Base-by-base conservation (phyloP, 345 rosid species). In the Linum tenue region DNA sequence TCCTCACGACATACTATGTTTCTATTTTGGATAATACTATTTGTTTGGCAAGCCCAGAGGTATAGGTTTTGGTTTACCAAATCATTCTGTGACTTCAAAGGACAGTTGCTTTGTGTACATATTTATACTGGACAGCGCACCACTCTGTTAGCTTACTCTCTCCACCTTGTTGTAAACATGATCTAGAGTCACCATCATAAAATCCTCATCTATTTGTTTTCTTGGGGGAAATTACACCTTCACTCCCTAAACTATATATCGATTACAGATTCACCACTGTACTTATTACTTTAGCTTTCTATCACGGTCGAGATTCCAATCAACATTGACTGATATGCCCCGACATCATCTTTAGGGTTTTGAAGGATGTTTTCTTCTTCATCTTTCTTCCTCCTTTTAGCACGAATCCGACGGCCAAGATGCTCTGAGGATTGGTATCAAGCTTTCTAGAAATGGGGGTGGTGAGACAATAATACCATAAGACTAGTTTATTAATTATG, bases 1-100 rank as follows among this genome's bases (percentile, higher is more conserved):
- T 73, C 78, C 89, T 84, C 89, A 85, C 79, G 90, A 80, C 86
- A 87, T 85, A 35, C 58, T 53, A 41, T 41, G 6, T 44, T 4
- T 44, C 12, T 44, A 0, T 2, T 44, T 4, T 2, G 10, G 12
- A 0, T 9, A 44, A 44, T 44, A 51, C 69, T 50, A 56, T 59
- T 35, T 55, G 35, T 6, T n/a, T 41, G 48, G 15, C 40, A 69
- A 17, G 43, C 36, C 22, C 53, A 12, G 43, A 39, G 42, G 61
- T 67, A 38, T 42, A 43, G 41, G 42, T 72, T 65, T 44, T 40
- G 61, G 37, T 48, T 55, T 50, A 75, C 67, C 65, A 66, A 64
- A 63, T 70, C 69, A 78, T 76, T 69, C 70, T 81, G 69, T 79
- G 82, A 65, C 63, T 61, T 37, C 38, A 11, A 63, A 72, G 75